A percentile compares a stretch with the other conserved stretches of the same genome.
Evolutionary conservation across 257 asterid genomes (phyloP).

Genomic region (Thymus quinquecostatus): DNA sequence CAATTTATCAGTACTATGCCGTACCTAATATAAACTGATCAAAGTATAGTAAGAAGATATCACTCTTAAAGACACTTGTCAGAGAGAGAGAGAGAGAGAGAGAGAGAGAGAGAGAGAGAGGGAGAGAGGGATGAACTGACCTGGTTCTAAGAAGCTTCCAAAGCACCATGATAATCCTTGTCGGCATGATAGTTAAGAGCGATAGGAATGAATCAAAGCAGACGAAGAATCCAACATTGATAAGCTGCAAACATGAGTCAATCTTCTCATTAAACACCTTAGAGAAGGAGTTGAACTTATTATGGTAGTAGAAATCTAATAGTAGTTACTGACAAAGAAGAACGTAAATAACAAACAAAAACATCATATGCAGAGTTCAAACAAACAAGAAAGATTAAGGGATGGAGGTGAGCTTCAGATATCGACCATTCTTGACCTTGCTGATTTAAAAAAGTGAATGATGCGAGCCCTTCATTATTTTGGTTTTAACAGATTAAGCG

Average conservation of each 20-base stretch:
- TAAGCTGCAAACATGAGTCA: slow-evolving; percentile 67
- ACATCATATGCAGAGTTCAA: slow-evolving; percentile 19
- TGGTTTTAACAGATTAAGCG: not conserved
- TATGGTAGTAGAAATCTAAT: slow-evolving; percentile 17
- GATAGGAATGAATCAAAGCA: slow-evolving; percentile 96
- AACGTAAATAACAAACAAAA: slow-evolving; percentile 9
- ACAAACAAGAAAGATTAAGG: slow-evolving; percentile 2
- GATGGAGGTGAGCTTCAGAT: not conserved
- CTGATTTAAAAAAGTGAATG: not conserved
- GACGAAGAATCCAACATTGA: slow-evolving; percentile 82
- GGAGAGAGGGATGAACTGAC: slow-evolving; percentile 46
- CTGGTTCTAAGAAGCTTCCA: slow-evolving; percentile 80
- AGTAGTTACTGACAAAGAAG: not conserved
- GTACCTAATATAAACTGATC: not conserved
- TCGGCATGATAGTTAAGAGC: slow-evolving; percentile 93
- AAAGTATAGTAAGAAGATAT: slow-evolving; percentile 11
- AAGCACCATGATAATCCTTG: slow-evolving; percentile 59
- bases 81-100: slow-evolving; percentile 25
- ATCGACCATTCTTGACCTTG: not conserved
- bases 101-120: slow-evolving; percentile 28
- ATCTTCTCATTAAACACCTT: slow-evolving; percentile 20
- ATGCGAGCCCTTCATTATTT: not conserved
- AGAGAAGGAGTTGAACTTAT: slow-evolving; percentile 25
- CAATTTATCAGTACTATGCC: not conserved
- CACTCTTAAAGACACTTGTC: slow-evolving; percentile 24